Base-by-base conservation (phyloP, 2,329 filamentous ascomycete species). In the Curvularia spicifera region DNA sequence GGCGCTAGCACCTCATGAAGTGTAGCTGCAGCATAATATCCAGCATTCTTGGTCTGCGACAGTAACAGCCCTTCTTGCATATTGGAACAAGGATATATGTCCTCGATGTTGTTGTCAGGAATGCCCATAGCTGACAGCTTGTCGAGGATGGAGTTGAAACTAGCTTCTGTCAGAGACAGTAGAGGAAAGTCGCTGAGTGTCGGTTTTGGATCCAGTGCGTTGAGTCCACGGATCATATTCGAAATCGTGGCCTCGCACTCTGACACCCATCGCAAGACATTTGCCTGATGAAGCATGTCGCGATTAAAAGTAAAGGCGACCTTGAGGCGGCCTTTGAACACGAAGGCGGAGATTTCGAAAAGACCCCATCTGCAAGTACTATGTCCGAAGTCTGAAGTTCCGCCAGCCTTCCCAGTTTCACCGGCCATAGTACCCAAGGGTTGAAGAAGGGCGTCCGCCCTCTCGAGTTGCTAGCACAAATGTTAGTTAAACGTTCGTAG, bases 281-380 rank as follows among this genome's bases (percentile, higher is more conserved):
- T 66, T 2, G 74, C 65, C 56, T 83, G 81, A 59, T 83, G 79
- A 9, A 69, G 67, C 79, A 83, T 83, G 29, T 76, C 69, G 13
- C 76, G 74, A 62, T 83, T 84, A 70, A 81, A 83, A 0, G 81
- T 81, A 65, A 84, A 84, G 0, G 78, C 79, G 51, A 84, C 81
- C 8, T 80, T 78, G 24, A 84, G 73, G 13, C 71, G 71, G 0
- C 79, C 81, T 50, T 78, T 75, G 13, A 80, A 79, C 3, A 83
- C 77, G 51, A 82, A 79, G 0, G 82, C 82, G 0, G 81, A 82
- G 37, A 84, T 82, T 59, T 85, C 83, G 56, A 85, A 82, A 0
- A 85, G 72, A 4, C 78, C 80, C 59, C 82, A 81, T 3, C 81
- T 78, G 9, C 78, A 79, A 10, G 80, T 80, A 20, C 64, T 53